These are phyloP conservation scores for Paecilomyces niveus DNA, from an alignment of 2,329 filamentous ascomycete genomes.

Conservation along the genomic window DNA sequence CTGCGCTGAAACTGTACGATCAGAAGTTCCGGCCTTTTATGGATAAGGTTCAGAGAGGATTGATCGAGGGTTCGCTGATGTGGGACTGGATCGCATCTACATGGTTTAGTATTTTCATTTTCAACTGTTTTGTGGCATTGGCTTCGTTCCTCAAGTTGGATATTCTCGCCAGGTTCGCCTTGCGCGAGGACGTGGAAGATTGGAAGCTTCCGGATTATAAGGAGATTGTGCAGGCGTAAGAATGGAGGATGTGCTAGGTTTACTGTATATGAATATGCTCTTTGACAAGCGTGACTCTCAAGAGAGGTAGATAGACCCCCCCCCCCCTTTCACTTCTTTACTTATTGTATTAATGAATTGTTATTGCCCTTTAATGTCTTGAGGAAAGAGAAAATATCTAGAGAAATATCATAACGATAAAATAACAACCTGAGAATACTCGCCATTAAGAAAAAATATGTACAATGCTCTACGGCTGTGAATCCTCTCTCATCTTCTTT, in stretches of 20 bases:
- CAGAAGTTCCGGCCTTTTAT: constrained; percentile 40
- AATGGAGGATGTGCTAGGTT: not conserved
- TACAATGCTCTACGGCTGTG: constrained; percentile 1
- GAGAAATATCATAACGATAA: no score
- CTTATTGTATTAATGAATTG: not conserved
- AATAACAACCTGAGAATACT: no score
- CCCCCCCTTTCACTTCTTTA: not conserved
- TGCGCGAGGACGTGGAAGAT: constrained; percentile 24
- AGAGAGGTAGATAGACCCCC: not conserved
- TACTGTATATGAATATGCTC: not conserved
- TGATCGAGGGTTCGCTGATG: constrained; percentile 2
- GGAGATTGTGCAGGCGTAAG: constrained; percentile 7
- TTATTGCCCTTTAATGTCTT: not conserved
- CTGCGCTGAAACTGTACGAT: constrained; percentile 42
- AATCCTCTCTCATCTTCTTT: constrained; percentile 30
- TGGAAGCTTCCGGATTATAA: constrained; percentile 36
- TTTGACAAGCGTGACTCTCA: not conserved
- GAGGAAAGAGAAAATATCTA: no score
- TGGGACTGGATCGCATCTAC: constrained; percentile 19
- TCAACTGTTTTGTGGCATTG: constrained; percentile 23
- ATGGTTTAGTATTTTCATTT: constrained; percentile 22
- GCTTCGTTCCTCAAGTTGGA: constrained; percentile 29
- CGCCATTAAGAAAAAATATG: not conserved
- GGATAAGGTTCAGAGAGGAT: constrained; percentile 30
- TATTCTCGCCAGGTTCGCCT: constrained; percentile 20